These are phyloP conservation scores for Ajuga chamaepitys DNA, from an alignment of 257 asterid genomes.

Conservation along the genomic window DNA sequence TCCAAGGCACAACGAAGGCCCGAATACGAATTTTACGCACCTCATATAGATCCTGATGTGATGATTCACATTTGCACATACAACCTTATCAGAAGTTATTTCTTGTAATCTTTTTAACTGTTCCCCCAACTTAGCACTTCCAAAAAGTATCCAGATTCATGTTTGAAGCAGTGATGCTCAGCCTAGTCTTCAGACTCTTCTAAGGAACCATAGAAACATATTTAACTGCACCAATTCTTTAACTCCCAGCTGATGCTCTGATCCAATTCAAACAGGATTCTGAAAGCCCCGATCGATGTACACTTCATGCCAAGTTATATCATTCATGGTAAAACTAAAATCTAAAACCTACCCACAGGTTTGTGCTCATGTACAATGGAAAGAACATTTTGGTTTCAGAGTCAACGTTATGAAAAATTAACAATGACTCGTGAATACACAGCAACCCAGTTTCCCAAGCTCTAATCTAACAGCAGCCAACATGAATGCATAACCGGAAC, in stretches of 20 bases:
- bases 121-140: too few species aligned
- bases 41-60: too few species aligned
- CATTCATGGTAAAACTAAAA: background rate
- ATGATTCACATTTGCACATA: too few species aligned
- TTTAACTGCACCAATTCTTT: background rate
- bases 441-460: background rate
- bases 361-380: background rate
- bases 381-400: background rate
- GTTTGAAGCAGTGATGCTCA: too few species aligned
- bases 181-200: background rate
- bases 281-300: background rate
- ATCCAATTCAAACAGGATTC: background rate
- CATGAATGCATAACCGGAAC: background rate
- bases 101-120: too few species aligned
- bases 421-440: background rate
- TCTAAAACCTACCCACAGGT: background rate
- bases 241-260: background rate
- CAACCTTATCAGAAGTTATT: too few species aligned
- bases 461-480: background rate
- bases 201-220: background rate
- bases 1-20: too few species aligned
- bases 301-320: background rate
- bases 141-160: too few species aligned
- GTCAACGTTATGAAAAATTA: background rate
- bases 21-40: too few species aligned